phyloP scores from a whole-genome alignment of 192 early-diverging fungal genomes.

The Piromyces sp. region DNA sequence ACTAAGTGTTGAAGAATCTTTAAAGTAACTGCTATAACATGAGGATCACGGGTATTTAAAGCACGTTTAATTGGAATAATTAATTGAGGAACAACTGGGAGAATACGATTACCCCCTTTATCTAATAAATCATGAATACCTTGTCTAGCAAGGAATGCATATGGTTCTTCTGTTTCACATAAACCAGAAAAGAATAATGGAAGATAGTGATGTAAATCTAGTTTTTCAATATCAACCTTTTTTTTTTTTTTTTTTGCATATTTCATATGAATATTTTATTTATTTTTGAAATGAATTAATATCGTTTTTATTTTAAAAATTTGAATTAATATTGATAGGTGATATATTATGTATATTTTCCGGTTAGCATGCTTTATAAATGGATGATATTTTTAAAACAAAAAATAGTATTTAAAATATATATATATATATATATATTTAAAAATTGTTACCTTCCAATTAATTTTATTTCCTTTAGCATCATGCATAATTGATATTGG shows the following conservation, averaged over 20 bases:
- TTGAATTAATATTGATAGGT: too few relatives aligned
- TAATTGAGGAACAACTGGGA: constrained; percentile 42
- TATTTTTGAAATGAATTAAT: neutral
- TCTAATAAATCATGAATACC: constrained; percentile 44
- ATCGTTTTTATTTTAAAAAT: too few relatives aligned
- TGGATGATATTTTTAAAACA: too few relatives aligned
- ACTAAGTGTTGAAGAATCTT: constrained; percentile 43
- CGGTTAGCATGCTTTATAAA: too few relatives aligned
- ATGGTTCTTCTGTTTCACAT: constrained; percentile 45
- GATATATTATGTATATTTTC: too few relatives aligned
- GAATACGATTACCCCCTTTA: constrained; percentile 38
- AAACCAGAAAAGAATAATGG: constrained; percentile 45
- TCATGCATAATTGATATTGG: constrained; percentile 43
- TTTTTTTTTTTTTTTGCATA: neutral
- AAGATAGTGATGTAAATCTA: constrained; percentile 47
- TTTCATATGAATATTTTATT: neutral
- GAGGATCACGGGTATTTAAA: constrained; percentile 42
- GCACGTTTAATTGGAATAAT: constrained; percentile 54
- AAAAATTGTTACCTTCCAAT: constrained; percentile 27
- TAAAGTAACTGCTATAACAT: constrained; percentile 41
- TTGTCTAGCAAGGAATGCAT: constrained; percentile 39
- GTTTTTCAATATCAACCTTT: constrained; percentile 44
- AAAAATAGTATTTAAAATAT: too few relatives aligned
- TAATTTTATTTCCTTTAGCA: constrained; percentile 47
- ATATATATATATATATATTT: too few relatives aligned